A percentile compares a stretch with the other conserved stretches of the same genome.
phyloP scores from a whole-genome alignment of 495 filamentous ascomycete species.

The Sordaria brevicollis region DNA sequence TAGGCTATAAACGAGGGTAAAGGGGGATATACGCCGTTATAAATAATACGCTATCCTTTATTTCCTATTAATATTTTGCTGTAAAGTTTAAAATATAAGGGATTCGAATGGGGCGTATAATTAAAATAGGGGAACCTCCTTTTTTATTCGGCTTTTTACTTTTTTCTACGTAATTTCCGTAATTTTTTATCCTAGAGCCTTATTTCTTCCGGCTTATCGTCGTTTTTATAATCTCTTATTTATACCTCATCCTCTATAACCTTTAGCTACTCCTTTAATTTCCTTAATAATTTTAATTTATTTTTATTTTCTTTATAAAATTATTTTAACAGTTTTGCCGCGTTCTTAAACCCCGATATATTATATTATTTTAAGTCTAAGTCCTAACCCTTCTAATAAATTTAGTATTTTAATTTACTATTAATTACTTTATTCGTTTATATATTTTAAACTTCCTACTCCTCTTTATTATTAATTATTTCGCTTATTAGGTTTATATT shows the following conservation, averaged over 20 bases:
- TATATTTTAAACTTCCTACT: slow-evolving; percentile 1
- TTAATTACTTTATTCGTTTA: not conserved
- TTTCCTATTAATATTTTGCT: too few species aligned
- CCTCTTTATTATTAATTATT: not conserved
- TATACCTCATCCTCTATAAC: too few species aligned
- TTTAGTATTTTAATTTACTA: not conserved
- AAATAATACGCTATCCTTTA: too few species aligned
- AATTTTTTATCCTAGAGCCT: too few species aligned
- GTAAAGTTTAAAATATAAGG: too few species aligned
- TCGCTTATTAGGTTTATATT: not conserved
- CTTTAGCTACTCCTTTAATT: too few species aligned
- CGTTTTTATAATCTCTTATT: too few species aligned
- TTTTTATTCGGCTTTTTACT: not conserved
- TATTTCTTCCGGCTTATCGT: too few species aligned
- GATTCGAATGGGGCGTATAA: too few species aligned
- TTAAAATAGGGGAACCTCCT: too few species aligned
- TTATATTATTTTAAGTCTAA: not conserved
- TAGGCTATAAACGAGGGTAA: too few species aligned
- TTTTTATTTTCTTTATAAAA: not conserved
- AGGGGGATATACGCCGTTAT: too few species aligned
- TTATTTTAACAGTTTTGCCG: not conserved
- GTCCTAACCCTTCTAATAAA: not conserved
- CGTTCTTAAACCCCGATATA: not conserved
- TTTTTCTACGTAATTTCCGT: not conserved
- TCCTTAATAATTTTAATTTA: not conserved